Percentiles rank a stretch among this genome's conserved stretches.
phyloP scores from a whole-genome alignment of 2,329 filamentous ascomycete genomes.

The Scortechinia acanthostroma region DNA sequence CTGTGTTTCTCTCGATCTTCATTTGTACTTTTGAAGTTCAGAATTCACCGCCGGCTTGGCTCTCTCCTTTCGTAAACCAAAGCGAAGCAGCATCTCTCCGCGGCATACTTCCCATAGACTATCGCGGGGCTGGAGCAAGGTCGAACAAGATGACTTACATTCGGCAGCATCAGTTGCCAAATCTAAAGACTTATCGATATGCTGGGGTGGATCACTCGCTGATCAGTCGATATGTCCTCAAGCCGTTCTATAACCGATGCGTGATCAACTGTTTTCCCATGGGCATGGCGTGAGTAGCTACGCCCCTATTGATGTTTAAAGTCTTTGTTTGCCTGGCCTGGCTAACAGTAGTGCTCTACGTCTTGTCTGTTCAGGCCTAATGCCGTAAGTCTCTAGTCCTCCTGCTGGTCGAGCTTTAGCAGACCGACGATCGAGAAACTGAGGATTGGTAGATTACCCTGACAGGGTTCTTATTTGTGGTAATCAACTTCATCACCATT shows the following conservation, averaged over 20 bases:
- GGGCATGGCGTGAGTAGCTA: constrained; percentile 44
- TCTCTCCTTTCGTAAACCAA: no score
- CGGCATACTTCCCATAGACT: no score
- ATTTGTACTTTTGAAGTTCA: no score
- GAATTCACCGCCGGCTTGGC: no score
- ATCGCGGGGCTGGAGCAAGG: no score
- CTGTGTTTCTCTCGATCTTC: no score
- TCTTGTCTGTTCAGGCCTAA: not conserved
- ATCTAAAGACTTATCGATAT: constrained; percentile 64
- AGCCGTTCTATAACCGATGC: constrained; percentile 62
- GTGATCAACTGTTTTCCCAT: constrained; percentile 63
- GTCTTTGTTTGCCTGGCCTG: no score
- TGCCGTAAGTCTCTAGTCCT: not conserved
- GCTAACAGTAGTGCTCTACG: constrained; percentile 1
- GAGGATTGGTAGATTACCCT: constrained; percentile 42
- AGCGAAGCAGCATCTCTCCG: no score
- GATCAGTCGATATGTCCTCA: constrained; percentile 58
- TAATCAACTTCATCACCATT: constrained; percentile 57
- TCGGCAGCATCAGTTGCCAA: constrained; percentile 55
- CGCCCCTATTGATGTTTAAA: not conserved
- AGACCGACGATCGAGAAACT: not conserved
- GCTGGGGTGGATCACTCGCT: constrained; percentile 58
- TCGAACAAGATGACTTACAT: constrained; percentile 65
- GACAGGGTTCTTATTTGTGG: constrained; percentile 56
- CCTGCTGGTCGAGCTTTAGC: no score